A percentile compares a stretch with the other conserved stretches of the same genome.
Conservation (phyloP, 345 rosid genomes). For the Noccaea bulbosa region DNA sequence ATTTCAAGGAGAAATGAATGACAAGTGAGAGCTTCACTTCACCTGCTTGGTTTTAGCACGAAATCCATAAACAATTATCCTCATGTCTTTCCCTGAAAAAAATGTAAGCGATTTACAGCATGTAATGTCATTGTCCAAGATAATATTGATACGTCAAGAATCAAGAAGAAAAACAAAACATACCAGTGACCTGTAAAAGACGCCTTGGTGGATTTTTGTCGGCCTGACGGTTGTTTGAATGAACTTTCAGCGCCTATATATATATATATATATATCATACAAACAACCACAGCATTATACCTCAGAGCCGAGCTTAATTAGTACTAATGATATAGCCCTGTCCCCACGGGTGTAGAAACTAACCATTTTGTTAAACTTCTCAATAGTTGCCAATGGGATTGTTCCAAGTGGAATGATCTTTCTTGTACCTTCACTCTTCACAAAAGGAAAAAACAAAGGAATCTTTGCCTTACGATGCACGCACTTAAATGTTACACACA, state of each 20-base stretch:
- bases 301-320: slow-evolving; percentile 9
- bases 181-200: slow-evolving; percentile 95
- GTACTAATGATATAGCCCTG: slow-evolving; percentile 3
- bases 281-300: slow-evolving; percentile 12
- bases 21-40: slow-evolving; percentile 44
- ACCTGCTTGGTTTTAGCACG: slow-evolving; percentile 93
- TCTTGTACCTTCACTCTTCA: slow-evolving; percentile 84
- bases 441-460: slow-evolving; percentile 28
- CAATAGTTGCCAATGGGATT: slow-evolving; percentile 84
- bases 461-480: background rate
- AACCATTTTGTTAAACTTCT: slow-evolving; percentile 90
- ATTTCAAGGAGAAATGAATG: slow-evolving; percentile 9
- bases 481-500: background rate
- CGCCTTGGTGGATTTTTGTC: slow-evolving; percentile 76
- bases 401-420: slow-evolving; percentile 79
- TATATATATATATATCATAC: slow-evolving; percentile 37
- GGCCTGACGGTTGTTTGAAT: slow-evolving; percentile 64
- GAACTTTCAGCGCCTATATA: slow-evolving; percentile 66
- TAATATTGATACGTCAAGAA: slow-evolving; percentile 11
- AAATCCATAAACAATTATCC: slow-evolving; percentile 86
- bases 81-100: slow-evolving; percentile 92
- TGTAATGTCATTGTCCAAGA: slow-evolving; percentile 19
- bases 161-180: slow-evolving; percentile 22
- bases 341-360: slow-evolving; percentile 34
- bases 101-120: slow-evolving; percentile 17